Base-by-base conservation (phyloP, 306 rosid species). In the Cicer chorassanicum region DNA sequence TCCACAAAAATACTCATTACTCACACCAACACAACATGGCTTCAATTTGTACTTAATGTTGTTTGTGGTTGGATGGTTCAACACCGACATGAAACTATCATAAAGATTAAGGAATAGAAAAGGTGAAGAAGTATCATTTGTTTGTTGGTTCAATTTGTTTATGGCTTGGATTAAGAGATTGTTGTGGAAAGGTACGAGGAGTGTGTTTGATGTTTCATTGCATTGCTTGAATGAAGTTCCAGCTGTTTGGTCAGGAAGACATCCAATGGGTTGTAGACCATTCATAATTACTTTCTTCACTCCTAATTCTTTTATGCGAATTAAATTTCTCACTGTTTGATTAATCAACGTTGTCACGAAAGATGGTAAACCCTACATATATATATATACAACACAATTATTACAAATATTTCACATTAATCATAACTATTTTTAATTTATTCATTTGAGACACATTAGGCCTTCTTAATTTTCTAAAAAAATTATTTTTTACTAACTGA, bases 21-120 rank as follows among this genome's bases (percentile, higher is more conserved):
- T 87, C 14, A 76, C 80, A 0, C 96, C 98, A 18, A 55, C 73
- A 43, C 98, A 94, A 39, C 98, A 94, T 5, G 98, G 98, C 84
- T 14, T 82, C 73, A 90, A 72, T 34, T 85, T 83, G 53, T 83
- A 78, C 80, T 70, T 85, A 62, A 88, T 88, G 63, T 79, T 83
- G n/a, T 75, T 68, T 1, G 83, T 73, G 0, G 73, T 8, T 16
- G 85, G 78, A 34, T 74, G 74, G 51, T 82, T 82, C 79, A 91
- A 51, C 11, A 86, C 89, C 0, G 87, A 82, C 87, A 84, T 80
- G 88, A 94, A 94, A 5, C 91, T 84, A 57, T 82, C 51, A 41
- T 84, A 90, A 2, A 94, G 90, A 81, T 90, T 79, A 1, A 91
- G 90, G 56, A 89, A 40, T 16, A 78, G 0, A 66, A 91, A 77